Evolutionary conservation across 2,329 filamentous ascomycete species (phyloP).

Genomic region (Ceratocystis smalleyi): DNA sequence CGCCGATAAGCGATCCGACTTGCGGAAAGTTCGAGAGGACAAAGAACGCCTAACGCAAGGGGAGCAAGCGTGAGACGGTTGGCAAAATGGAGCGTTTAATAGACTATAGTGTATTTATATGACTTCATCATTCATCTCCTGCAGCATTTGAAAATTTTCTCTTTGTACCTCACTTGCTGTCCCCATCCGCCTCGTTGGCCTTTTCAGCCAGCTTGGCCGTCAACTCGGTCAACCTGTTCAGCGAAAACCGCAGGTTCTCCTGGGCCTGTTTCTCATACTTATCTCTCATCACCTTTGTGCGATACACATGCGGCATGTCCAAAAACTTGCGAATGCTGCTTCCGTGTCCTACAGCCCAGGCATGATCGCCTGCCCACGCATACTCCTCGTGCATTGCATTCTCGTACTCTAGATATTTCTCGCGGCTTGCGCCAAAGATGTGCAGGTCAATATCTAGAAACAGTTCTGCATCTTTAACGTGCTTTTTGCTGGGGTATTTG

Average conservation of each 20-base stretch:
- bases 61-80: neutral
- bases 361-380: constrained; percentile 11
- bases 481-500: constrained; percentile 1
- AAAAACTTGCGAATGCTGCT: constrained; percentile 6
- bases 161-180: no score
- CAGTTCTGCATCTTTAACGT: constrained; percentile 14
- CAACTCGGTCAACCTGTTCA: constrained; percentile 2
- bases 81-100: neutral
- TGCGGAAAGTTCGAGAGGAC: neutral
- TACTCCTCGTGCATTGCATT: constrained; percentile 15
- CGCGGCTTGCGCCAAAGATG: constrained; percentile 7
- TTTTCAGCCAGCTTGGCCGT: neutral
- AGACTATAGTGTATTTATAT: neutral
- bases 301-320: constrained; percentile 9
- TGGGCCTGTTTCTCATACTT: constrained; percentile 7
- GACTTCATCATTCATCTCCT: neutral
- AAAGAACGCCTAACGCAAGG: neutral
- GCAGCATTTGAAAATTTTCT: no score
- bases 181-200: neutral
- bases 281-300: constrained; percentile 12
- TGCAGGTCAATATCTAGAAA: constrained; percentile 16
- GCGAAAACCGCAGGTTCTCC: neutral
- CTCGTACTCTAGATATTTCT: constrained; percentile 13
- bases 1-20: neutral
- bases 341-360: constrained; percentile 7